Conservation (phyloP, 108 stramenopile genomes). For the Cyclostephanos tholiformis region DNA sequence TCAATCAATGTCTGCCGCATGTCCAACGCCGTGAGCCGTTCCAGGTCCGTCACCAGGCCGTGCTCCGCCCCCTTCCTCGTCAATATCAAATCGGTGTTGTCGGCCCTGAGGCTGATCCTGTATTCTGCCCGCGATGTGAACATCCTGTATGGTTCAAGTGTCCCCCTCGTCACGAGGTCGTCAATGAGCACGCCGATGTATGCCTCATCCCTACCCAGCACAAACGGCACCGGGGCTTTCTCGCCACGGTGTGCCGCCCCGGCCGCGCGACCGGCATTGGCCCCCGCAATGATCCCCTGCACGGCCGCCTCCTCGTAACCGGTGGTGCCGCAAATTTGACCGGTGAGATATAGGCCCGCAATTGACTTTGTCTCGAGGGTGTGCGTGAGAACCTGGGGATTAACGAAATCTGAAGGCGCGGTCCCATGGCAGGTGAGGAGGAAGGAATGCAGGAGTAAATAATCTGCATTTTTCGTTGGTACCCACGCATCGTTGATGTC, state of each 20-base stretch:
- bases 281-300: constrained; percentile 94
- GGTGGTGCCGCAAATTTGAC: constrained; percentile 98
- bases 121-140: constrained; percentile 97
- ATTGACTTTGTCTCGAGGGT: constrained; percentile 92
- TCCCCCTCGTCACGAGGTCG: too few relatives aligned
- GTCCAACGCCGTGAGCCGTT: too few relatives aligned
- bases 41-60: too few relatives aligned
- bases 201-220: constrained; percentile 94
- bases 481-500: too few relatives aligned
- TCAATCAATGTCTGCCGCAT: too few relatives aligned
- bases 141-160: too few relatives aligned
- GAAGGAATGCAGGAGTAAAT: too few relatives aligned
- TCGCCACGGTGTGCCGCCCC: constrained; percentile 57
- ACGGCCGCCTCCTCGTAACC: constrained; percentile 99
- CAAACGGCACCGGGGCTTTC: constrained; percentile 69
- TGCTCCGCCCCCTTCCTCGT: constrained; percentile 88
- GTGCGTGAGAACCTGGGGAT: constrained; percentile 88
- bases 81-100: constrained; percentile 96
- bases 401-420: constrained; percentile 80
- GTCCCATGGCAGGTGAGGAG: too few relatives aligned
- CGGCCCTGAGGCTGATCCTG: constrained; percentile 86
- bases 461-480: too few relatives aligned
- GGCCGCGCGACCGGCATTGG: constrained; percentile 85
- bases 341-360: too few relatives aligned
- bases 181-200: too few relatives aligned